Evolutionary conservation across 1,139 yeast genomes (phyloP), one percentile per base, ranked within the genome.

Genomic region (Pichia terricola): DNA sequence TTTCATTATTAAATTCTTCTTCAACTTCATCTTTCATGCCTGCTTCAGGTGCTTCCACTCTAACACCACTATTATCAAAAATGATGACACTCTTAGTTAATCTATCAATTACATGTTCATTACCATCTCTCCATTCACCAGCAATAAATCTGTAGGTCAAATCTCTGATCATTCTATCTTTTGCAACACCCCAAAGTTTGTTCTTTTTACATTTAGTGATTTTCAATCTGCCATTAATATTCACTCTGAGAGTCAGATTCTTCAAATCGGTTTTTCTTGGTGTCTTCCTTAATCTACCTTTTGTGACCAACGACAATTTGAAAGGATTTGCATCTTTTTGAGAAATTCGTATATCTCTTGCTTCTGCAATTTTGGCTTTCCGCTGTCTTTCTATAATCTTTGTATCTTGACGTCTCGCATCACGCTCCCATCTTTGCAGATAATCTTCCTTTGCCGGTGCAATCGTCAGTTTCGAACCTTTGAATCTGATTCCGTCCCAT

Each of bases 131-230:
- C 98, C 98, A 91, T 38, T 70, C 72, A 0, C 86, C 86, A 48
- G 80, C 72, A 16, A 59, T 55, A 58, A 75, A 89, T 44, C 66
- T 66, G 62, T 70, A 75, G 0, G 83, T 82, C 53, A 88, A 68
- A 53, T 81, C 91, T 38, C 74, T 70, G 1, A 71, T 60, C 3
- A 73, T 68, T 53, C 74, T 79, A 52, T 75, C 73, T 64, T 84
- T 81, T 53, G 83, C 89, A 48, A 78, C 70, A 8, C 97, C 97
- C 98, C 98, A 91, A 38, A 91, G 69, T 56, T 87, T 87, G 28
- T 81, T 78, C 64, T 85, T 85, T 55, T 70, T 72, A 50, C 80
- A 68, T 55, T 76, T 77, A 47, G 80, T 64, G 5, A 69, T 68
- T 57, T 79, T 78, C 42, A 79, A 66, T 26, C 73, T 73, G 5